Evolutionary conservation across 2,329 filamentous ascomycete genomes (phyloP), one percentile per base, ranked within the genome.

Genomic region (Microcera coccophila): DNA sequence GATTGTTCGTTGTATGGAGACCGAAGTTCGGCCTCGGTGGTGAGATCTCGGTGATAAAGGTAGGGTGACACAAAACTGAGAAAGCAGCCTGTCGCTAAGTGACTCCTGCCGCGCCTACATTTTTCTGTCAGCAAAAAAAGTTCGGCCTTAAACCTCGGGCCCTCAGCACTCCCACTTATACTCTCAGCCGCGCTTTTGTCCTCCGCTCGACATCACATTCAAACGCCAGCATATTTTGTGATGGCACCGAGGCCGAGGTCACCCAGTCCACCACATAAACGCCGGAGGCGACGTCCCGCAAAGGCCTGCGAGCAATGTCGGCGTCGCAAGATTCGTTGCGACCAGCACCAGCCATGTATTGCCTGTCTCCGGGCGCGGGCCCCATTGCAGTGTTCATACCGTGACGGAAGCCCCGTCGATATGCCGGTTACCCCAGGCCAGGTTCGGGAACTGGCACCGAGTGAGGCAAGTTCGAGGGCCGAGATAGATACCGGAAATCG

Each of bases 221-320:
- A 5, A 35, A n/a, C 2, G 9, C 29, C 24, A 21, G 18, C 20
- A 3, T 7, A 26, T 16, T 14, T 33, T 5, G 19, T 26, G 20
- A 44, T 39, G 42, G 35, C 39, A 14, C 39, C 55, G 21, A 38
- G 18, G 3, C 18, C 37, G 26, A 45, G 42, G 4, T 14, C 24
- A 29, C 28, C 33, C 4, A 51, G 45, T 7, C 33, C 44, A n/a
- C 38, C 39, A 4, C n/a, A 42, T 14, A 57, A 55, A 37, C 55
- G 55, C 20, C 55, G 55, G 7, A 45, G 55, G 28, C 55, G 55
- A 2, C 49, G 55, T 14, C 53, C 55, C 3, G 55, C 55, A 16
- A 43, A 47, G 16, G 58, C 55, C 4, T 58, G 55, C 21, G 55
- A 58, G 38, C 55, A 58, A 35, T 58, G 55, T 14, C 55, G 55